phyloP scores from a whole-genome alignment of 495 filamentous ascomycete species.

The Podospora comata region DNA sequence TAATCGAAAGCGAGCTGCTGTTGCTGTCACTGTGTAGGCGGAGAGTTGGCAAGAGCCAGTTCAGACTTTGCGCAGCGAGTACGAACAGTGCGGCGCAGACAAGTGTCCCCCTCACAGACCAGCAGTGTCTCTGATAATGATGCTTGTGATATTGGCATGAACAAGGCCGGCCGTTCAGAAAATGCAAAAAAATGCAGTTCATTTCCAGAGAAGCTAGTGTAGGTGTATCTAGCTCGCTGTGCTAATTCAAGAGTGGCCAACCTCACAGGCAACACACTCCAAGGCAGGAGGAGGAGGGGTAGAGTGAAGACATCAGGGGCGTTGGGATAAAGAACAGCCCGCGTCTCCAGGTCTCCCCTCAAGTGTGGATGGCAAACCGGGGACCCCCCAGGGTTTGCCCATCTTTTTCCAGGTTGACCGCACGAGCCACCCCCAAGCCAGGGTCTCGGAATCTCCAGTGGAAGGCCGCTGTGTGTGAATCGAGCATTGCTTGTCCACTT shows the following conservation, averaged over 20 bases:
- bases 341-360: not conserved
- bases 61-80: too few species aligned
- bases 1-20: not conserved
- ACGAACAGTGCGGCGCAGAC: not conserved
- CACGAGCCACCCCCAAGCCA: not conserved
- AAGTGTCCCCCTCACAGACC: not conserved
- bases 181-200: not conserved
- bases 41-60: not conserved
- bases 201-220: not conserved
- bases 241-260: not conserved
- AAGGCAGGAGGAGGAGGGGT: constrained; percentile 1
- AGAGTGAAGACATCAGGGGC: not conserved
- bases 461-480: not conserved
- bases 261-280: not conserved
- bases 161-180: constrained; percentile 4
- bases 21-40: not conserved
- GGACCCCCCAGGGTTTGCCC: constrained; percentile 4
- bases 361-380: constrained; percentile 1
- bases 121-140: not conserved
- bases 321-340: constrained; percentile 2
- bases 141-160: constrained; percentile 4
- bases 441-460: constrained; percentile 1
- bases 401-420: not conserved
- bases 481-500: not conserved
- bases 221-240: not conserved